Evolutionary conservation across 2,329 filamentous ascomycete species (phyloP).

Genomic region (Phialophora expanda): DNA sequence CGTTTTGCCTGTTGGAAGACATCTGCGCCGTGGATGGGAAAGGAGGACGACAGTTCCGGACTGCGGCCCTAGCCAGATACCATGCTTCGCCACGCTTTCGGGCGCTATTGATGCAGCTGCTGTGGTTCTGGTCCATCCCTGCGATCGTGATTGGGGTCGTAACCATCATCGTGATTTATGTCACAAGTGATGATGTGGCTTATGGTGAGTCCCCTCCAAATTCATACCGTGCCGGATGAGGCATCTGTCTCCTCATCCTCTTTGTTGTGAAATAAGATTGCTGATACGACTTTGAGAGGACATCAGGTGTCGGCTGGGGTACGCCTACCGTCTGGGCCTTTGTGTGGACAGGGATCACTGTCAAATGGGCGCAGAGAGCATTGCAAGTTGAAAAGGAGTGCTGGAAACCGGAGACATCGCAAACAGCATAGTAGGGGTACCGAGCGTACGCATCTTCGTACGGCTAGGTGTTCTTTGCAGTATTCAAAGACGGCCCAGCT

Average conservation of each 20-base stretch:
- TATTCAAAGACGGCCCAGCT: not conserved
- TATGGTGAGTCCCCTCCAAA: slow-evolving; percentile 44
- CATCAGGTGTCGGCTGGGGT: slow-evolving; percentile 46
- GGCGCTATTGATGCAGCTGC: slow-evolving; percentile 59
- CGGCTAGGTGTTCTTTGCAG: too few species aligned
- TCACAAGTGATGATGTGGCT: slow-evolving; percentile 53
- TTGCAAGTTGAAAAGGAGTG: slow-evolving; percentile 51
- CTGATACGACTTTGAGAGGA: not conserved
- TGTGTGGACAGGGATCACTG: slow-evolving; percentile 53
- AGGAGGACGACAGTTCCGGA: slow-evolving; percentile 60
- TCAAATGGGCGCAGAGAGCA: slow-evolving; percentile 53
- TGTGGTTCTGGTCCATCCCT: slow-evolving; percentile 62
- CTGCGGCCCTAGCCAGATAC: slow-evolving; percentile 58
- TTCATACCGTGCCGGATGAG: not conserved
- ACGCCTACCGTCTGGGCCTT: slow-evolving; percentile 50
- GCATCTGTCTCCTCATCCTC: not conserved
- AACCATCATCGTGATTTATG: slow-evolving; percentile 55
- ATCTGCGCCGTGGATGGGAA: slow-evolving; percentile 69
- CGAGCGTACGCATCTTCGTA: not conserved
- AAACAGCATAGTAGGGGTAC: not conserved
- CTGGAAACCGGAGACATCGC: slow-evolving; percentile 41
- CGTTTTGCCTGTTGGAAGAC: slow-evolving; percentile 70
- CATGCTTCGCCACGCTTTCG: slow-evolving; percentile 60
- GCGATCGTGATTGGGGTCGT: slow-evolving; percentile 52
- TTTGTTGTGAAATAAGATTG: not conserved